These are phyloP conservation scores for Staphylotrichum longicolle DNA, from an alignment of 495 filamentous ascomycete genomes.

Conservation along the genomic window DNA sequence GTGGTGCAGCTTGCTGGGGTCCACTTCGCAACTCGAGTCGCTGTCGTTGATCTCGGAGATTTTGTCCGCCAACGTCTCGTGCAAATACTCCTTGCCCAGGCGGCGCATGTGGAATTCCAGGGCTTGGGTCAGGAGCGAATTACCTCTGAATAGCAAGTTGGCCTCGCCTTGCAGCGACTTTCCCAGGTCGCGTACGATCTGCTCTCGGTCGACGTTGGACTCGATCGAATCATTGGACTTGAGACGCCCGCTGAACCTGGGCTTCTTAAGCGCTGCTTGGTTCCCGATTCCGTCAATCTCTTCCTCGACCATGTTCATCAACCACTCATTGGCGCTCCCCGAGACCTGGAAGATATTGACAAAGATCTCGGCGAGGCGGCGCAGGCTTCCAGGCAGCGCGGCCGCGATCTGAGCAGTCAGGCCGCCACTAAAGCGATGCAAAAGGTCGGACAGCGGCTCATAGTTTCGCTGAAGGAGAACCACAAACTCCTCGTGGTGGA, in stretches of 20 bases:
- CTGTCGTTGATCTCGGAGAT: constrained; percentile 81
- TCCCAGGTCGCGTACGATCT: constrained; percentile 59
- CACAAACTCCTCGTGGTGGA: constrained; percentile 80
- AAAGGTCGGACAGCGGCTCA: constrained; percentile 72
- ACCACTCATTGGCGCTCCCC: constrained; percentile 83
- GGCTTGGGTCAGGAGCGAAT: constrained; percentile 90
- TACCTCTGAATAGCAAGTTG: constrained; percentile 92
- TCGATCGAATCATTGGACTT: constrained; percentile 77
- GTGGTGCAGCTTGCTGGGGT: constrained; percentile 71
- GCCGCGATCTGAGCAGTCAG: constrained; percentile 82
- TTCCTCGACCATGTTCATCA: constrained; percentile 89
- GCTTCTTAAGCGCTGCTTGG: constrained; percentile 64
- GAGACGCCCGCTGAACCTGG: constrained; percentile 72
- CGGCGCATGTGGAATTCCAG: constrained; percentile 95
- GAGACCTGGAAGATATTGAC: constrained; percentile 96
- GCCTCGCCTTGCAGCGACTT: constrained; percentile 72
- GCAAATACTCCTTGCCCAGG: constrained; percentile 88
- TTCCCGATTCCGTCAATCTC: constrained; percentile 92
- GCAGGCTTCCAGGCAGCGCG: constrained; percentile 71
- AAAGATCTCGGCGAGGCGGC: constrained; percentile 77
- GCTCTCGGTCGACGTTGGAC: constrained; percentile 51
- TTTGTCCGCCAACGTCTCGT: constrained; percentile 81
- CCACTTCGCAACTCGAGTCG: constrained; percentile 92
- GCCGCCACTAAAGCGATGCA: constrained; percentile 80
- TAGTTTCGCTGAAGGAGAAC: constrained; percentile 88